These are phyloP conservation scores for Nymphaea colorata DNA, from an alignment of 164 flowering plant genomes.

Conservation along the genomic window DNA sequence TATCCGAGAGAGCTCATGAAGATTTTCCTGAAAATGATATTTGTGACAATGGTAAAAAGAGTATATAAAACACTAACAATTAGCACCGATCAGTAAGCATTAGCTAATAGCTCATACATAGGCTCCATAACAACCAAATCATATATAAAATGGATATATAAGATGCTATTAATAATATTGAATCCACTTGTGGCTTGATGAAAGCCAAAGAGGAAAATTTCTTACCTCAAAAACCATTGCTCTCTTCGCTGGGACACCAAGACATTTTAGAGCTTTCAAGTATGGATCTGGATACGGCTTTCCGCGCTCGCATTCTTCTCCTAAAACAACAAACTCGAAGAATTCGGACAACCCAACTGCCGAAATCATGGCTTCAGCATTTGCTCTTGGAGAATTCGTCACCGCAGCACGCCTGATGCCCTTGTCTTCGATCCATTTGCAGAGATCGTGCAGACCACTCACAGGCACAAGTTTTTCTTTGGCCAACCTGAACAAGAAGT, in stretches of 20 bases:
- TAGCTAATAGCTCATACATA: no score
- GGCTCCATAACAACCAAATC: no score
- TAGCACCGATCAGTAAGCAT: no score
- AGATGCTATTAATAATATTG: no score
- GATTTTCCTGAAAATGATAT: no score
- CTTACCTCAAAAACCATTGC: conserved; percentile 75
- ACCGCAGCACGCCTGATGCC: conserved; percentile 94
- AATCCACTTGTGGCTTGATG: no score
- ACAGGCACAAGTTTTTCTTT: conserved; percentile 46
- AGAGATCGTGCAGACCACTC: conserved; percentile 48
- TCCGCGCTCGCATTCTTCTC: conserved; percentile 66
- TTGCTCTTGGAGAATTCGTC: conserved; percentile 80
- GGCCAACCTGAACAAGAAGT: conserved; percentile 42
- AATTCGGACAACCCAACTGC: conserved; percentile 58
- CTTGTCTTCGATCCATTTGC: conserved; percentile 77
- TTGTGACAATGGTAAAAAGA: no score
- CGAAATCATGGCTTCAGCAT: conserved; percentile 75
- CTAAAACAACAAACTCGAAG: conserved; percentile 50
- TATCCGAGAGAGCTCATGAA: no score
- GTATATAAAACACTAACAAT: no score
- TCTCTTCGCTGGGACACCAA: conserved; percentile 60
- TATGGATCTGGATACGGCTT: conserved; percentile 97
- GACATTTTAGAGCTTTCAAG: conserved; percentile 60
- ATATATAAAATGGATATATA: no score
- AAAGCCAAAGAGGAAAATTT: not conserved